Evolutionary conservation across 2,329 filamentous ascomycete genomes (phyloP), one percentile per base, ranked within the genome.

Genomic region (Calonectria naviculata): DNA sequence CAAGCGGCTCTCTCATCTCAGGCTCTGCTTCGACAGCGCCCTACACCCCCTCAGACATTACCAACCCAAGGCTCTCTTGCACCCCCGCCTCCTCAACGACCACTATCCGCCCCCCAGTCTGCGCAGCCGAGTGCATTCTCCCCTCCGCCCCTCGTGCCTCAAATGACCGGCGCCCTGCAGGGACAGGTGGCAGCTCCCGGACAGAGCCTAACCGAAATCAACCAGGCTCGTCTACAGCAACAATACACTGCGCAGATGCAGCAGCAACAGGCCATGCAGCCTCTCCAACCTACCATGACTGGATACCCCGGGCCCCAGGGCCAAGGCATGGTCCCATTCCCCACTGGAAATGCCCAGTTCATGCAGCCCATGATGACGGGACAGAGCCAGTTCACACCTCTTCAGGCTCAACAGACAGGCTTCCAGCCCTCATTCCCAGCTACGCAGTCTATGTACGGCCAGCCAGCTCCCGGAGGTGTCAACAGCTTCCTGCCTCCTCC

Each of bases 31-130:
- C 85, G 94, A 75, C 92, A 94, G 81, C 88, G 95, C 73, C 95
- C 95, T 52, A 85, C 91, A 70, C 89, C 93, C 42, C 93, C 94
- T 58, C 91, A 93, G 71, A 86, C 85, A 52, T 85, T 88, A 72
- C 89, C 90, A 69, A 88, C 86, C 49, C 87, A 90, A 75, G 85
- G 89, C 44, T 90, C 91, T 21, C 86, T 97, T 42, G 90, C 95
- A 72, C 95, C 95, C 9, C 95, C 90, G 29, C 87, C 94, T 21
- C 95, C 95, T 13, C 90, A 92, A 64, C 90, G 97, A 71, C 93
- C 97, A 9, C 88, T 97, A 15, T 98, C 96, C 46, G 96, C 97
- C 44, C 96, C 97, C 29, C 93, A 95, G 81, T 93, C 95, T 65
- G 93, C 90, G 61, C 93, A 93, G 79, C 91, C 91, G 54, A 95